Evolutionary conservation across 805 yeast species (phyloP), one percentile per base, ranked within the genome.

Genomic region (Kazachstania bromeliacearum): DNA sequence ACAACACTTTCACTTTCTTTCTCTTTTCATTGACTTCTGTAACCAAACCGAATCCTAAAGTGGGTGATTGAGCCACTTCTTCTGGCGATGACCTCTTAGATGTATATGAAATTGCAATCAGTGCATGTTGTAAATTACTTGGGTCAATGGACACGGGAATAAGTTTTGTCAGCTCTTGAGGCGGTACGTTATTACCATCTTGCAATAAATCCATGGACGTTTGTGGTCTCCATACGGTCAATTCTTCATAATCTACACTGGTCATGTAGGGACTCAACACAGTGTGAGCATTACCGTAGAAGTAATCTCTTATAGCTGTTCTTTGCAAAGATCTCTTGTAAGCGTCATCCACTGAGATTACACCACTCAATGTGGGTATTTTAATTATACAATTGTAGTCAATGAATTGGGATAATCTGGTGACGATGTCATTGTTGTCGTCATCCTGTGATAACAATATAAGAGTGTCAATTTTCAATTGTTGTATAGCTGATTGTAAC

Each of bases 201-300:
- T 31, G 33, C 40, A 21, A 42, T 38, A 18, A 43, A 45, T 49
- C 66, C 63, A 26, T 62, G 12, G 39, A n/a, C 23, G 40, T 50
- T 20, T 31, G 57, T 10, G 89, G 84, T 28, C 75, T 71, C 62
- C 75, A 79, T 2, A 85, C 74, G 1, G 68, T 62, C 7, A 84
- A 61, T 38, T 76, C 80, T 12, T 70, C 67, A 38, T 71, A 65
- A 49, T 77, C 85, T 2, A 78, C 76, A 16, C 87, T 85, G 2
- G 85, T 73, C 4, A 94, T 82, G 57, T 78, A 88, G 2, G 99
- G 97, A 14, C 94, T 79, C 36, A 92, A 66, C 4, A 77, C 73
- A 4, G 75, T 70, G 31, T 68, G 68, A 14, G 68, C 60, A 5
- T 72, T 71, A 2, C 98, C 98, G 53, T 92, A 85, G 50, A 92